Conservation (phyloP, 2,329 filamentous ascomycete species). For the Microascus cirrosus region DNA sequence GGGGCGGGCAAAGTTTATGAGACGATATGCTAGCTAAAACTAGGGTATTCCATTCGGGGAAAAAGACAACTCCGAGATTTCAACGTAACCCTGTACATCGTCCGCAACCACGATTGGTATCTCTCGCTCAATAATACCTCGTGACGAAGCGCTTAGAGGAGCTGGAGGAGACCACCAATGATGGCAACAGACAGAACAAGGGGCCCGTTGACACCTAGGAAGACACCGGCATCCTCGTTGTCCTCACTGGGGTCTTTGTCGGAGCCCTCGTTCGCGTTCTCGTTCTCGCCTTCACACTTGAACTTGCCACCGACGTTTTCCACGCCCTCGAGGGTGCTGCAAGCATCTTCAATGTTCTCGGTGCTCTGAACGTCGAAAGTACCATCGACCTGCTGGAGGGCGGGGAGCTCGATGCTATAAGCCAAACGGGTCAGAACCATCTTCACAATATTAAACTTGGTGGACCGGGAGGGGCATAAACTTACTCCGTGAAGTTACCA, state of each 20-base stretch:
- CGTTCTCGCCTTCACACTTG: slow-evolving; percentile 36
- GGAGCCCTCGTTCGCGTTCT: slow-evolving; percentile 36
- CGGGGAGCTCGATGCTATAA: slow-evolving; percentile 57
- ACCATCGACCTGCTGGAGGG: slow-evolving; percentile 57
- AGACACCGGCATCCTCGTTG: slow-evolving; percentile 30
- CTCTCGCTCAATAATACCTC: background rate
- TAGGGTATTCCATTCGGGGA: background rate
- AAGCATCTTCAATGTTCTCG: slow-evolving; percentile 43
- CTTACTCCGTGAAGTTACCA: slow-evolving; percentile 76
- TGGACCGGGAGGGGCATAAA: slow-evolving; percentile 11
- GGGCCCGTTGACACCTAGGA: slow-evolving; percentile 32
- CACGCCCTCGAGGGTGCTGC: slow-evolving; percentile 40
- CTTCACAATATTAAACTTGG: slow-evolving; percentile 4
- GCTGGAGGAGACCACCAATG: slow-evolving; percentile 34
- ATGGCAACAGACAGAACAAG: slow-evolving; percentile 34
- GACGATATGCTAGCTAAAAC: slow-evolving; percentile 4
- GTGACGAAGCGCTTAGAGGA: slow-evolving; percentile 31
- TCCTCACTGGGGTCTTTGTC: slow-evolving; percentile 15
- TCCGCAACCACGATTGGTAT: background rate
- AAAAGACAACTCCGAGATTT: background rate
- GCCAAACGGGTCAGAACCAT: background rate
- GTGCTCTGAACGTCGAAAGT: slow-evolving; percentile 60
- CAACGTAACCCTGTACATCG: slow-evolving; percentile 1
- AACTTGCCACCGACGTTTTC: slow-evolving; percentile 34
- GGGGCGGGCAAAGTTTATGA: background rate